Evolutionary conservation across 129 eudicot genomes (phyloP).

Genomic region (Flaveria trinervia): DNA sequence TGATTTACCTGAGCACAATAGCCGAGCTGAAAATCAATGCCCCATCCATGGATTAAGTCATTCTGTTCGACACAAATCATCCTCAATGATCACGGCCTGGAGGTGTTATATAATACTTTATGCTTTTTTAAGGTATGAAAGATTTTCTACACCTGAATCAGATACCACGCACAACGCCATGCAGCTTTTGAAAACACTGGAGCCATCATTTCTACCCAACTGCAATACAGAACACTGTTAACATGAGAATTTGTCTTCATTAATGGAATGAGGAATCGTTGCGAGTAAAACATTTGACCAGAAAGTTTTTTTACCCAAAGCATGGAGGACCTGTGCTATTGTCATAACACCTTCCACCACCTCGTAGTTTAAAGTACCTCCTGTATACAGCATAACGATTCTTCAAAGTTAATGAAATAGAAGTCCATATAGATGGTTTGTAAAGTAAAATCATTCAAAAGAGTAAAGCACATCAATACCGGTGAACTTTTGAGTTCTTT

Average conservation of each 20-base stretch:
- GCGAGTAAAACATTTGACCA: background rate
- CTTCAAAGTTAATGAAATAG: background rate
- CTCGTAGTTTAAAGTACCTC: slow-evolving; percentile 54
- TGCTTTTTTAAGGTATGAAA: background rate
- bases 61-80: slow-evolving; percentile 46
- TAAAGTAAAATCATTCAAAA: background rate
- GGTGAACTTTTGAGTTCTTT: slow-evolving; percentile 60
- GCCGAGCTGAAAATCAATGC: slow-evolving; percentile 85
- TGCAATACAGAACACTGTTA: slow-evolving; percentile 21
- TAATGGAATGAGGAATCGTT: no score
- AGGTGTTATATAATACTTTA: no score
- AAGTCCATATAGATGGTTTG: background rate
- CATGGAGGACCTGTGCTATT: slow-evolving; percentile 86
- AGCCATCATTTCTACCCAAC: slow-evolving; percentile 98
- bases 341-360: slow-evolving; percentile 58
- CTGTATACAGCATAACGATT: slow-evolving; percentile 38
- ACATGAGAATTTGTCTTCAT: background rate
- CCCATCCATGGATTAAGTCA: slow-evolving; percentile 98
- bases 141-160: slow-evolving; percentile 60
- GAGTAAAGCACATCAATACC: slow-evolving; percentile 36
- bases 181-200: slow-evolving; percentile 84
- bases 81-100: background rate
- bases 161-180: slow-evolving; percentile 86
- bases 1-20: slow-evolving; percentile 88
- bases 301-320: slow-evolving; percentile 55